Percentiles rank a stretch among this genome's conserved stretches.
Conservation (phyloP, 495 filamentous ascomycete genomes). For the Penicillium ucsense region DNA sequence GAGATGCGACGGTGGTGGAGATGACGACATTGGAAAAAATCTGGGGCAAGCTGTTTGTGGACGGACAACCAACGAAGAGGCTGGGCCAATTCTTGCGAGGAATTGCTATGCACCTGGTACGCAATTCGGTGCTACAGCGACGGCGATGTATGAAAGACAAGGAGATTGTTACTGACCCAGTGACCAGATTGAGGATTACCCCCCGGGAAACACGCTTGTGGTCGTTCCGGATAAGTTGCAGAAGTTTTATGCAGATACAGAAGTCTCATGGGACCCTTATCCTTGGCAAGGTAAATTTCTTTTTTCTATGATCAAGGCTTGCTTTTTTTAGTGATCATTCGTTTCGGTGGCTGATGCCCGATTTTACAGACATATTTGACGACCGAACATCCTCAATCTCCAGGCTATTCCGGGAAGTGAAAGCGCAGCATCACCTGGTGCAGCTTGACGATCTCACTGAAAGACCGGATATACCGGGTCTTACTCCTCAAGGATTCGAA, state of each 20-base stretch:
- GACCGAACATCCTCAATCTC: constrained; percentile 50
- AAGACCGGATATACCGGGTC: constrained; percentile 59
- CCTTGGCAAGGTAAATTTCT: constrained; percentile 49
- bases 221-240: constrained; percentile 73
- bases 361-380: constrained; percentile 38
- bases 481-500: constrained; percentile 75
- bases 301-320: background rate
- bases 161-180: too few species aligned
- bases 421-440: constrained; percentile 73
- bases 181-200: constrained; percentile 59
- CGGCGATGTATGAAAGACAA: too few species aligned
- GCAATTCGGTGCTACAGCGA: constrained; percentile 6
- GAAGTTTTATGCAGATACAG: constrained; percentile 61
- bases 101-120: constrained; percentile 69
- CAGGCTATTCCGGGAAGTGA: constrained; percentile 64
- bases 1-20: constrained; percentile 40
- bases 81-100: constrained; percentile 66
- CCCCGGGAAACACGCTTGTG: constrained; percentile 65
- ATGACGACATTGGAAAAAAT: constrained; percentile 56
- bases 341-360: constrained; percentile 2
- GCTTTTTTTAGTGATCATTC: background rate
- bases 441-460: constrained; percentile 45
- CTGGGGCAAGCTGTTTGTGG: constrained; percentile 72
- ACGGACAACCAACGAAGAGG: constrained; percentile 55
- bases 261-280: constrained; percentile 52